These are phyloP conservation scores for Acacia acuminata DNA, from an alignment of 306 rosid species.

Conservation along the genomic window DNA sequence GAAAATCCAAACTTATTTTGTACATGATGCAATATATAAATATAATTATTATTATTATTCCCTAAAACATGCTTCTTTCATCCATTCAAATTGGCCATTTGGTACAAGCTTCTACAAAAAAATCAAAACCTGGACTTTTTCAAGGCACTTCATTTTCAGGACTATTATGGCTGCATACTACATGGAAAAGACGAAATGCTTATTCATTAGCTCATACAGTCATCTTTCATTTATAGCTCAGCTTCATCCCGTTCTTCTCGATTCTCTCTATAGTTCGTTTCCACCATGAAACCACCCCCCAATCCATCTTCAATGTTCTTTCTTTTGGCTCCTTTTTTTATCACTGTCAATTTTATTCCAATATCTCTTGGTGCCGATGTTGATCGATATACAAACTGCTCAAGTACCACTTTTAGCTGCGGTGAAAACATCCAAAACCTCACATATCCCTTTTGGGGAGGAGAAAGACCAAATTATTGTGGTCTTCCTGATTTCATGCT, in stretches of 20 bases:
- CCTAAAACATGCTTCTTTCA: neutral
- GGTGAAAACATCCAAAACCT: neutral
- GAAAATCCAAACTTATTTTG: neutral
- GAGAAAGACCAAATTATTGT: neutral
- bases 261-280: neutral
- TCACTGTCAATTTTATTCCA: constrained; percentile 16
- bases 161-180: neutral
- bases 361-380: neutral
- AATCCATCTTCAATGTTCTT: constrained; percentile 9
- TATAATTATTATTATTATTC: too few relatives aligned
- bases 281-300: constrained; percentile 3
- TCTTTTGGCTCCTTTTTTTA: neutral
- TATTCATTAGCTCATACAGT: neutral
- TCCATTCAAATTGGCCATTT: neutral
- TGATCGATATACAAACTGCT: neutral
- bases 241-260: neutral
- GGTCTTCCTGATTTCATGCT: neutral
- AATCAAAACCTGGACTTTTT: neutral
- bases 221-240: neutral
- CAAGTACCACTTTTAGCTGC: neutral
- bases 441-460: constrained; percentile 43
- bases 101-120: neutral
- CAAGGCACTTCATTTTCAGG: neutral
- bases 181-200: neutral
- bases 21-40: neutral